These are phyloP conservation scores for Diaporthe helianthi DNA, from an alignment of 2,329 filamentous ascomycete genomes.

Conservation along the genomic window DNA sequence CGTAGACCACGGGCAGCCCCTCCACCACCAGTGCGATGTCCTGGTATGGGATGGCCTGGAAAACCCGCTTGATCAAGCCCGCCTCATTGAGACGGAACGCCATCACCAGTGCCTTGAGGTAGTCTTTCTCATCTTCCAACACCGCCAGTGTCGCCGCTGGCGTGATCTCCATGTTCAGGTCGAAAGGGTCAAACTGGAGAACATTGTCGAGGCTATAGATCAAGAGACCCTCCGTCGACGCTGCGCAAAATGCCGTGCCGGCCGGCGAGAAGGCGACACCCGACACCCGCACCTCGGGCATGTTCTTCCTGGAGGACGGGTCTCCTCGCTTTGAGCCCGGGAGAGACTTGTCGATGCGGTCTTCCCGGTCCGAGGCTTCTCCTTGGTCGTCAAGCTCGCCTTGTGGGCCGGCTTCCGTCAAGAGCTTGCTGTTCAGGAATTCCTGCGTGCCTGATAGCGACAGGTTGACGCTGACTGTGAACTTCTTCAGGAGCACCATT, in stretches of 20 bases:
- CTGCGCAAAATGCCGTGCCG: conserved; percentile 90
- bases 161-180: conserved; percentile 93
- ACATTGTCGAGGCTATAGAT: conserved; percentile 90
- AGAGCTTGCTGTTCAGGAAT: conserved; percentile 88
- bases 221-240: conserved; percentile 90
- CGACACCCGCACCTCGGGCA: conserved; percentile 84
- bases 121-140: conserved; percentile 74
- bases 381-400: conserved; percentile 88
- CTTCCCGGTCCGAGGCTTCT: conserved; percentile 88
- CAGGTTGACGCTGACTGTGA: conserved; percentile 94
- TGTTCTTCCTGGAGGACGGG: conserved; percentile 76
- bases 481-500: conserved; percentile 91
- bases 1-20: conserved; percentile 83
- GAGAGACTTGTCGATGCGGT: conserved; percentile 78
- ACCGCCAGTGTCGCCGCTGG: conserved; percentile 80
- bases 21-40: conserved; percentile 81
- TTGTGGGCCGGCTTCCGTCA: conserved; percentile 88
- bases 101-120: conserved; percentile 94
- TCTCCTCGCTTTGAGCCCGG: conserved; percentile 91
- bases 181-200: conserved; percentile 92
- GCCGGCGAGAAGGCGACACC: conserved; percentile 88
- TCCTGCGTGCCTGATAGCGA: conserved; percentile 96
- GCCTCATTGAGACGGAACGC: conserved; percentile 93
- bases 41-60: conserved; percentile 78
- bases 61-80: conserved; percentile 81